These are phyloP conservation scores for Trichoderma afroharzianum DNA, from an alignment of 2,329 filamentous ascomycete species.

Conservation along the genomic window DNA sequence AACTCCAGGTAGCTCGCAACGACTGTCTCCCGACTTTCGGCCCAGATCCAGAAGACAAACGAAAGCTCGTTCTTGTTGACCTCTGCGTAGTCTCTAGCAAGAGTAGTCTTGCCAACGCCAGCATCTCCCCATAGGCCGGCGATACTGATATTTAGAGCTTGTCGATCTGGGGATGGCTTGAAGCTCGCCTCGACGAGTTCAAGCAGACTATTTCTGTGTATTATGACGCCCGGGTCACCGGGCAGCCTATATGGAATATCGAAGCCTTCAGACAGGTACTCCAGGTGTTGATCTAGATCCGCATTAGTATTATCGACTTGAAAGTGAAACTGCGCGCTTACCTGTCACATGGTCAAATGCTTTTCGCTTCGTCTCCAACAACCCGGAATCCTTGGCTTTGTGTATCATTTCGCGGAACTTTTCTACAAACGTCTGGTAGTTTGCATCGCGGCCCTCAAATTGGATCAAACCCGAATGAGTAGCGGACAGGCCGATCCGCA, in stretches of 20 bases:
- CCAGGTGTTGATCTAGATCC: constrained; percentile 18
- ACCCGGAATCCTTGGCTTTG: constrained; percentile 12
- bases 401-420: constrained; percentile 25
- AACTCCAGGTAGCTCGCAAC: constrained; percentile 27
- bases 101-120: constrained; percentile 25
- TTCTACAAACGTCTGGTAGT: constrained; percentile 24
- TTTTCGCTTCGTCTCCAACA: constrained; percentile 23
- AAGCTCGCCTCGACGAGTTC: constrained; percentile 21
- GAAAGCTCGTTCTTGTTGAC: constrained; percentile 22
- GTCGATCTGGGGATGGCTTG: constrained; percentile 1
- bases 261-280: constrained; percentile 22
- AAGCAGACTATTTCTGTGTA: constrained; percentile 22
- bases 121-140: constrained; percentile 23
- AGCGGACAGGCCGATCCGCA: constrained; percentile 23
- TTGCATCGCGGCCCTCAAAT: constrained; percentile 26
- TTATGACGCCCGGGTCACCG: constrained; percentile 13
- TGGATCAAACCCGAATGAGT: constrained; percentile 25
- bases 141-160: constrained; percentile 22
- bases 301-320: not conserved
- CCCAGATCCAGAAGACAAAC: constrained; percentile 27
- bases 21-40: constrained; percentile 27
- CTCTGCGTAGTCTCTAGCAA: constrained; percentile 26
- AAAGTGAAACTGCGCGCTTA: not conserved
- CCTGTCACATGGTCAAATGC: constrained; percentile 21
- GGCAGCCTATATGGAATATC: constrained; percentile 21